phyloP scores from a whole-genome alignment of 306 rosid genomes.

The Erythrophleum fordii region DNA sequence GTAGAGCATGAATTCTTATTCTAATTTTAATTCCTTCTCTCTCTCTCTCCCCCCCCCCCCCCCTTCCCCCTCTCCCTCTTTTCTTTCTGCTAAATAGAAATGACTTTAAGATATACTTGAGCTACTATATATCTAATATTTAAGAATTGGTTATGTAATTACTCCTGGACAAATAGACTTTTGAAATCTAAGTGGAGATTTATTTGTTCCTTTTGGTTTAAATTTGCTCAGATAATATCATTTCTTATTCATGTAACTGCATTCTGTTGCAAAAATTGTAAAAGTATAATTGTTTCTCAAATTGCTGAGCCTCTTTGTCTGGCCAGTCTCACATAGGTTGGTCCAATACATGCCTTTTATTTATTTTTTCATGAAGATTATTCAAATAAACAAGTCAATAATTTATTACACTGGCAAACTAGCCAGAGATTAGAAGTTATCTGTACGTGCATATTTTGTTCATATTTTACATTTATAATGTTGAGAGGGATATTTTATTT shows the following conservation, averaged over 20 bases:
- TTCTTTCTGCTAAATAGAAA: conserved; percentile 18
- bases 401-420: conserved; percentile 20
- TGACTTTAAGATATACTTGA: conserved; percentile 5
- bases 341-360: neutral
- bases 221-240: conserved; percentile 6
- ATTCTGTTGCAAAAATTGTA: neutral
- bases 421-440: neutral
- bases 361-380: neutral
- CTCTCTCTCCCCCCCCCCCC: too few relatives aligned
- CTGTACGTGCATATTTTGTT: conserved; percentile 22
- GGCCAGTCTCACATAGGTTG: neutral
- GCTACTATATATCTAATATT: too few relatives aligned
- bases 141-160: conserved; percentile 9
- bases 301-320: neutral
- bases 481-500: conserved; percentile 12
- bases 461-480: conserved; percentile 19
- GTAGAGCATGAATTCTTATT: neutral
- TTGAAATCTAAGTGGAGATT: conserved; percentile 23
- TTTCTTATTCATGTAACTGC: conserved; percentile 13
- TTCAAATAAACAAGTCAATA: conserved; percentile 21
- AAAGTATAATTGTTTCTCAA: neutral
- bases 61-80: too few relatives aligned
- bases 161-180: neutral
- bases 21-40: neutral
- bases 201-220: conserved; percentile 24